Conservation (phyloP, 495 filamentous ascomycete species). For the Extremus antarcticus region DNA sequence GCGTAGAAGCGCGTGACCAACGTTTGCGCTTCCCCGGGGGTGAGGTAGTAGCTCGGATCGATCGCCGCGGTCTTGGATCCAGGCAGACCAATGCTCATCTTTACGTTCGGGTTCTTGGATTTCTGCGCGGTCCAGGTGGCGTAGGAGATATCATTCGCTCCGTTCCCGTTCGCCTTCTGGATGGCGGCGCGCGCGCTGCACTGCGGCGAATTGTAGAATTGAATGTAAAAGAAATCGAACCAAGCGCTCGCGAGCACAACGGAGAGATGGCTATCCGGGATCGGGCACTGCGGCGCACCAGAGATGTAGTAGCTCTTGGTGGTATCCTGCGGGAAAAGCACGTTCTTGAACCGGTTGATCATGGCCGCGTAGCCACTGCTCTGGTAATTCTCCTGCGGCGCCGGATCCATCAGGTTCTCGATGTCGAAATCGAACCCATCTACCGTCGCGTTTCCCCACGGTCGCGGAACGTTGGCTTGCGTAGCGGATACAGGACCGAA, state of each 20-base stretch:
- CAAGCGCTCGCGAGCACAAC: conserved; percentile 22
- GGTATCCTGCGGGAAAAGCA: conserved; percentile 12
- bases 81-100: conserved; percentile 35
- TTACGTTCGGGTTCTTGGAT: conserved; percentile 31
- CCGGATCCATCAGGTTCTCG: conserved; percentile 22
- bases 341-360: conserved; percentile 24
- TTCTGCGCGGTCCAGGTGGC: conserved; percentile 28
- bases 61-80: conserved; percentile 28
- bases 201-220: conserved; percentile 34
- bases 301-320: conserved; percentile 31
- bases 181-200: conserved; percentile 45
- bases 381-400: conserved; percentile 10
- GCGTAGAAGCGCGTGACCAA: conserved; percentile 44
- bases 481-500: conserved; percentile 42
- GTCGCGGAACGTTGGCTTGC: conserved; percentile 31
- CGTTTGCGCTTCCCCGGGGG: conserved; percentile 36
- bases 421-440: conserved; percentile 36
- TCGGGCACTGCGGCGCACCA: conserved; percentile 32
- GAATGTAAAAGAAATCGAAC: conserved; percentile 33
- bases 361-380: conserved; percentile 25
- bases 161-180: conserved; percentile 23
- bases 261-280: conserved; percentile 28
- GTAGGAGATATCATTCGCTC: conserved; percentile 28
- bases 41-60: conserved; percentile 35
- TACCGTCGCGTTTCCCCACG: conserved; percentile 28